These are phyloP conservation scores for Colletotrichum kahawae DNA, from an alignment of 2,329 filamentous ascomycete genomes.

Conservation along the genomic window DNA sequence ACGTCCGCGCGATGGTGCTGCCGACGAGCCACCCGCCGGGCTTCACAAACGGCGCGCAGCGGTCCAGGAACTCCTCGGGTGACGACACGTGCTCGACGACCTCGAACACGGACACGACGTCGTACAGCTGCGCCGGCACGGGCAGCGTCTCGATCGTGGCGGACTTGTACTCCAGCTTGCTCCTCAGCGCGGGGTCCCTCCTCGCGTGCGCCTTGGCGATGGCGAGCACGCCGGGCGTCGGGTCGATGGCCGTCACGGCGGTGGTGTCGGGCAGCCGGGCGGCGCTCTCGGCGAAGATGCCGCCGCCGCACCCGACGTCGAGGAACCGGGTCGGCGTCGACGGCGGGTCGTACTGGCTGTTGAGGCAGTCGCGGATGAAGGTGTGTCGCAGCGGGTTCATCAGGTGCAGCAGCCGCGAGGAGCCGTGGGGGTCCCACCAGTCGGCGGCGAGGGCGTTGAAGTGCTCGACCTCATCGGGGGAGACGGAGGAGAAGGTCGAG, in stretches of 20 bases:
- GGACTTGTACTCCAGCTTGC: constrained; percentile 75
- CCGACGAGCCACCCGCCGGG: constrained; percentile 94
- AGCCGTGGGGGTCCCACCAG: constrained; percentile 97
- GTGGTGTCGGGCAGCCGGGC: constrained; percentile 69
- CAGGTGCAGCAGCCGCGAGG: constrained; percentile 89
- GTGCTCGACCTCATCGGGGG: constrained; percentile 87
- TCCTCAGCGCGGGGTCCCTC: constrained; percentile 70
- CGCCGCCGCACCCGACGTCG: constrained; percentile 93
- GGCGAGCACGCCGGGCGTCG: constrained; percentile 73
- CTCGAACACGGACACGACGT: constrained; percentile 89
- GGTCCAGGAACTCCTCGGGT: constrained; percentile 75
- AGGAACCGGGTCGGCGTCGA: constrained; percentile 64
- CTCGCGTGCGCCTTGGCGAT: constrained; percentile 79
- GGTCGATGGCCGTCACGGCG: constrained; percentile 78
- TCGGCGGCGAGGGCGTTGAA: constrained; percentile 91
- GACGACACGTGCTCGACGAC: constrained; percentile 91
- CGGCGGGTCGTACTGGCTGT: constrained; percentile 50
- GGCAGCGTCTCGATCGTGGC: constrained; percentile 75
- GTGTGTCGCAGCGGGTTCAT: constrained; percentile 98
- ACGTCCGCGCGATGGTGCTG: constrained; percentile 90
- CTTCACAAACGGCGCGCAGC: constrained; percentile 75
- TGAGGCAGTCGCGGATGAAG: constrained; percentile 80
- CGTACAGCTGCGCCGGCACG: constrained; percentile 58
- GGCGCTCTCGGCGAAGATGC: constrained; percentile 92
- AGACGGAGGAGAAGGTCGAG: constrained; percentile 71